phyloP scores from a whole-genome alignment of 2,329 filamentous ascomycete species.

The Trichophyton mentagrophytes region DNA sequence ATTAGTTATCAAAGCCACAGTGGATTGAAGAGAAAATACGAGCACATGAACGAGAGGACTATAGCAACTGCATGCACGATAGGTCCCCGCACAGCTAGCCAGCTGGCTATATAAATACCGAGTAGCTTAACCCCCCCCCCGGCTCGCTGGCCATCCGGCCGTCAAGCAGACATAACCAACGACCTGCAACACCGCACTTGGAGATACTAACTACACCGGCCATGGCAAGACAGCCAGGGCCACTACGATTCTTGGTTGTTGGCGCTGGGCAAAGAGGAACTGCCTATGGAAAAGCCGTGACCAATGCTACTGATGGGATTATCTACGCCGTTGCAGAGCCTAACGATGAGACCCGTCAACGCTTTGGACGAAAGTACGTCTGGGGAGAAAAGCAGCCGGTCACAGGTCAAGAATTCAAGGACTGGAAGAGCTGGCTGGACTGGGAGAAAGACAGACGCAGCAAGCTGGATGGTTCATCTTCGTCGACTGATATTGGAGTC shows the following conservation, averaged over 20 bases:
- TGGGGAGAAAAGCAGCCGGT: constrained; percentile 45
- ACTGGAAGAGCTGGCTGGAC: constrained; percentile 63
- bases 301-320: constrained; percentile 51
- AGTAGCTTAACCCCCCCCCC: background rate
- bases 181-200: background rate
- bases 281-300: constrained; percentile 58
- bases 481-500: constrained; percentile 37
- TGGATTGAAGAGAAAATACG: background rate
- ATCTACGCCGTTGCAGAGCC: constrained; percentile 75
- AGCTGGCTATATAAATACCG: too few species aligned
- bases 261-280: constrained; percentile 70
- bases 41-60: background rate
- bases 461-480: constrained; percentile 29
- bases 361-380: constrained; percentile 59
- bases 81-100: too few species aligned
- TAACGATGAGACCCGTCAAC: constrained; percentile 58
- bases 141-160: background rate
- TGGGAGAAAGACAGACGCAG: constrained; percentile 58
- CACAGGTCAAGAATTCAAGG: constrained; percentile 55
- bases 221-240: constrained; percentile 7
- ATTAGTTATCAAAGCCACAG: background rate
- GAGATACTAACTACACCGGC: background rate
- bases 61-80: background rate
- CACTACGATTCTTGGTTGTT: constrained; percentile 60
- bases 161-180: background rate